Percentiles rank a stretch among this genome's conserved stretches.
These are phyloP conservation scores for Rhododendron williamsianum DNA, from an alignment of 148 eudicot genomes.

Conservation along the genomic window DNA sequence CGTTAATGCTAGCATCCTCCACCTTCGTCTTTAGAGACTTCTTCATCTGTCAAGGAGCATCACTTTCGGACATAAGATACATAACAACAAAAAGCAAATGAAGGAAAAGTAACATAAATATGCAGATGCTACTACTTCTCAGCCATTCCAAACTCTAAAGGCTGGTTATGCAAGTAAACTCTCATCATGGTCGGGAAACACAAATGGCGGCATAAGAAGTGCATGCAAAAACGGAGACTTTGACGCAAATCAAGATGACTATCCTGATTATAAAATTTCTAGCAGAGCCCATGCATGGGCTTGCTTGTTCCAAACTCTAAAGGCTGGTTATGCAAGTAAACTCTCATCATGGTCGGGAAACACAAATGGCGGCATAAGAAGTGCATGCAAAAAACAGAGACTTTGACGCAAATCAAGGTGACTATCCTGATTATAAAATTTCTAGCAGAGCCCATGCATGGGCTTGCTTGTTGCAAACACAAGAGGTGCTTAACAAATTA, in stretches of 20 bases:
- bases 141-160: not conserved
- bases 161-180: not conserved
- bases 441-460: not conserved
- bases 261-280: not conserved
- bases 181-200: not conserved
- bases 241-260: not conserved
- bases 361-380: not conserved
- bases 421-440: not conserved
- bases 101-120: not conserved
- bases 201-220: not conserved
- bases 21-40: conserved; percentile 23
- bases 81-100: not conserved
- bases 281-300: not conserved
- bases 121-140: not conserved
- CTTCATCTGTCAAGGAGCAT: conserved; percentile 35
- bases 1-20: conserved; percentile 27
- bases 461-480: not conserved
- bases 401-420: not conserved
- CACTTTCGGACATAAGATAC: not conserved
- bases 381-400: not conserved
- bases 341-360: not conserved
- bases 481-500: not conserved
- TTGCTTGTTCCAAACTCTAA: not conserved
- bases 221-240: not conserved
- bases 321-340: not conserved